Conservation (phyloP, 108 stramenopile species). For the Nitzschia sp. region DNA sequence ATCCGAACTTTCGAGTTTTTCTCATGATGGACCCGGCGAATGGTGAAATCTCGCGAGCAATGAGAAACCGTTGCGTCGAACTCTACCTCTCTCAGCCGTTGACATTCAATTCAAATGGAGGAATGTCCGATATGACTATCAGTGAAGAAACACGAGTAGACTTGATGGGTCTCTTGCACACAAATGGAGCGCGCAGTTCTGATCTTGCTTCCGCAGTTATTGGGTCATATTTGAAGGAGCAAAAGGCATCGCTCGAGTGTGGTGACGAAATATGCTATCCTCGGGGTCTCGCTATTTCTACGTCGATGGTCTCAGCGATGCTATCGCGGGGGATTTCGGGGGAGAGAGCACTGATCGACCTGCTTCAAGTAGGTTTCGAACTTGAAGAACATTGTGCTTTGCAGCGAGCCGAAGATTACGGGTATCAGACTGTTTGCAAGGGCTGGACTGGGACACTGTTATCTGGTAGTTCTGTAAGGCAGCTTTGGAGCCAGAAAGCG, state of each 20-base stretch:
- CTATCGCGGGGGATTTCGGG: conserved; percentile 19
- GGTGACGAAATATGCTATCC: conserved; percentile 13
- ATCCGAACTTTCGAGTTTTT: conserved; percentile 95
- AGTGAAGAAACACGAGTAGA: conserved; percentile 7
- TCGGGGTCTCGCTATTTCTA: conserved; percentile 5
- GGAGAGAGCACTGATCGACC: background rate
- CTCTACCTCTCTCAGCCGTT: conserved; percentile 45
- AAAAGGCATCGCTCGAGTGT: background rate
- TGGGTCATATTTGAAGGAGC: conserved; percentile 4
- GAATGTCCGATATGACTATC: background rate
- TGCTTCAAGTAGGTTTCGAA: conserved; percentile 25
- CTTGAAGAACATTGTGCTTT: background rate
- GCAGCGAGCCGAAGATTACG: background rate
- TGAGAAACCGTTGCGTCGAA: conserved; percentile 99
- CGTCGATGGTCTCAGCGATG: conserved; percentile 4
- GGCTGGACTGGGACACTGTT: background rate
- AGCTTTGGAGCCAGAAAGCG: background rate
- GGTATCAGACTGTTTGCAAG: background rate
- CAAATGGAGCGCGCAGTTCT: conserved; percentile 6
- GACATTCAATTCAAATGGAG: background rate
- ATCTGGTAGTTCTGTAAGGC: background rate
- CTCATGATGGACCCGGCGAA: conserved; percentile 85
- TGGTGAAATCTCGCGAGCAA: conserved; percentile 97
- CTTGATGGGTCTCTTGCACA: conserved; percentile 11
- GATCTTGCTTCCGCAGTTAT: conserved; percentile 20